Base-by-base conservation (phyloP, 768 basidiomycete genomes). In the Lentinula guzmanii region DNA sequence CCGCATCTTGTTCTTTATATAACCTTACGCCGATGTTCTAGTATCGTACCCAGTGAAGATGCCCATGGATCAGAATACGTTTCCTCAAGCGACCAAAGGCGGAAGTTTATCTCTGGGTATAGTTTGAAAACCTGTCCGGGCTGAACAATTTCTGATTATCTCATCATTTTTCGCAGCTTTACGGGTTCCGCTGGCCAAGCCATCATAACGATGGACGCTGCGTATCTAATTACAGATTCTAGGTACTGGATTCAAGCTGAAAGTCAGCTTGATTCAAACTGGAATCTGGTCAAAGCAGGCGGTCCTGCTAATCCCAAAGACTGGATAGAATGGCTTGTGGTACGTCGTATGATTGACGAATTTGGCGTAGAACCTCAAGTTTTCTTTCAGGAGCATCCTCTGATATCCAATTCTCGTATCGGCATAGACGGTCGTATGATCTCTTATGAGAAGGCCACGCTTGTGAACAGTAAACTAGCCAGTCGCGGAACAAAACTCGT, bases 381-480 rank as follows among this genome's bases (percentile, higher is more conserved):
- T 52, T 76, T 73, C 77, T 67, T 67, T 70, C 53, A 46, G 62
- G 61, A 53, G 28, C 45, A 62, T 61, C 52, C 41, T 37, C 59
- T 31, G 39, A 39, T 52, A 71, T 55, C 33, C 71, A 70, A 55
- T 28, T 34, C 76, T 76, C 46, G 70, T 66, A 84, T 95, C 53
- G 94, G 93, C 11, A 81, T 95, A 59, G 94, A 96, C 71, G 89
- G 92, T 2, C 85, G 90, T 15, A 88, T 93, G 84, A 74, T 95
- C 59, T 83, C 91, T 0, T 84, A 90, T 68, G 84, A 87, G 67
- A 86, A 86, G 62, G 89, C 87, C 13, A 77, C 80, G 9, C 73
- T 78, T 48, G 75, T 94, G 58, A 85, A 83, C 63, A 68, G 78
- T 48, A 84, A 83, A 64, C 78, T 93, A 7, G 72, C 71, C 18